Conservation (phyloP, 2,329 filamentous ascomycete species). For the Neopestalotiopsis clavispora region DNA sequence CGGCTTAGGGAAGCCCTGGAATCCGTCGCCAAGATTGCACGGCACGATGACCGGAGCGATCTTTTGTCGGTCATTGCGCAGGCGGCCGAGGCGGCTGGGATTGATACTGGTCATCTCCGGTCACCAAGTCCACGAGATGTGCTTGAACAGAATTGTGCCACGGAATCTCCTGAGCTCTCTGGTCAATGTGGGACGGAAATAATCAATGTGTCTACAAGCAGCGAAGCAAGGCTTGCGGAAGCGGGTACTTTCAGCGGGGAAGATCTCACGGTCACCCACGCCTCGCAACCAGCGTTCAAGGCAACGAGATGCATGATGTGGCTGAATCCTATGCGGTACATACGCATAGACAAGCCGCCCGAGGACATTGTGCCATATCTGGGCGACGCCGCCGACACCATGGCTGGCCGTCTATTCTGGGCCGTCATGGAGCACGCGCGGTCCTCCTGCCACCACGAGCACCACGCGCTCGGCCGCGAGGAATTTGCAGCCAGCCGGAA, state of each 20-base stretch:
- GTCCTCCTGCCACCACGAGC: conserved; percentile 21
- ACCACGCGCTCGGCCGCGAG: conserved; percentile 17
- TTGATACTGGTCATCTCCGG: conserved; percentile 19
- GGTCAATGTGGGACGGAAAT: not conserved
- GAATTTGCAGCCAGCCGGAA: conserved; percentile 4
- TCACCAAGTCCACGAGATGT: not conserved
- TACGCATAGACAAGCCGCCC: conserved; percentile 24
- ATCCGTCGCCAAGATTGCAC: conserved; percentile 24
- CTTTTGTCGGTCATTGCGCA: conserved; percentile 25
- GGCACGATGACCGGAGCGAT: conserved; percentile 21
- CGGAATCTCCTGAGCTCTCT: not conserved
- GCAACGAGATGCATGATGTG: conserved; percentile 25
- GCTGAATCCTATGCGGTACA: conserved; percentile 27
- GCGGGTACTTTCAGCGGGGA: not conserved
- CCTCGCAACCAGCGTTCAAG: conserved; percentile 16
- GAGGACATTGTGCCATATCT: conserved; percentile 30
- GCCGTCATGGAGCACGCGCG: conserved; percentile 29
- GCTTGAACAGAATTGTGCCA: not conserved
- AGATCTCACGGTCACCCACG: not conserved
- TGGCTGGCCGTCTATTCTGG: conserved; percentile 34
- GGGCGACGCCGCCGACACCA: conserved; percentile 29
- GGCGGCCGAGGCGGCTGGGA: conserved; percentile 25
- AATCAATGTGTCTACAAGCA: not conserved
- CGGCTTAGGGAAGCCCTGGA: conserved; percentile 28
- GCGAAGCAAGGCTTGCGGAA: not conserved